phyloP scores from a whole-genome alignment of 164 flowering plant genomes.

The Stephania cephalantha region DNA sequence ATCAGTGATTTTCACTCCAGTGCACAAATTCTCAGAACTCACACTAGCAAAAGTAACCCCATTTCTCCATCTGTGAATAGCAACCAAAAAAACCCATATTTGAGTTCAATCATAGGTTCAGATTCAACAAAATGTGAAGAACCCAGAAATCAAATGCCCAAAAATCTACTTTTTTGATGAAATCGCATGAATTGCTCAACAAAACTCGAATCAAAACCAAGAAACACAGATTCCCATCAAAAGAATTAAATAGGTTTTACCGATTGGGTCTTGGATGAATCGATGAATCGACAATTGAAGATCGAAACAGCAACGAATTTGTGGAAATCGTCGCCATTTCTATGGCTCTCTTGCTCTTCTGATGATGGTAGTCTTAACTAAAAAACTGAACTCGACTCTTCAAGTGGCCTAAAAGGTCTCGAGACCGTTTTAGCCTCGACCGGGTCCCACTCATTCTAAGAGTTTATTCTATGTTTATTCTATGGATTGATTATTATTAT shows the following conservation, averaged over 20 bases:
- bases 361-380: not conserved
- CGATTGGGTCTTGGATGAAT: conserved; percentile 31
- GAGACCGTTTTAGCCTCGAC: not conserved
- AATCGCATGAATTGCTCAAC: not conserved
- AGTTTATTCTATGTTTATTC: no score
- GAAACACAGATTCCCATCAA: not conserved
- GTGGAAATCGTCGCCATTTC: conserved; percentile 11
- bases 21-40: conserved; percentile 20
- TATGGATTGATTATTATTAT: no score
- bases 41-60: conserved; percentile 52
- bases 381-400: not conserved
- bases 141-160: not conserved
- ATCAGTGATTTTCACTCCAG: conserved; percentile 50
- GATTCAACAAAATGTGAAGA: not conserved
- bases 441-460: not conserved
- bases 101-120: no score
- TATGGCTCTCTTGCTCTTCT: not conserved
- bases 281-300: conserved; percentile 10
- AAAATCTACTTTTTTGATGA: not conserved
- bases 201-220: not conserved
- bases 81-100: not conserved
- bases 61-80: conserved; percentile 22
- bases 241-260: conserved; percentile 13
- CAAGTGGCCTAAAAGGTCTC: not conserved
- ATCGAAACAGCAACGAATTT: conserved; percentile 5